Evolutionary conservation across 2,329 filamentous ascomycete genomes (phyloP).

Genomic region (Aspergillus cejpii): DNA sequence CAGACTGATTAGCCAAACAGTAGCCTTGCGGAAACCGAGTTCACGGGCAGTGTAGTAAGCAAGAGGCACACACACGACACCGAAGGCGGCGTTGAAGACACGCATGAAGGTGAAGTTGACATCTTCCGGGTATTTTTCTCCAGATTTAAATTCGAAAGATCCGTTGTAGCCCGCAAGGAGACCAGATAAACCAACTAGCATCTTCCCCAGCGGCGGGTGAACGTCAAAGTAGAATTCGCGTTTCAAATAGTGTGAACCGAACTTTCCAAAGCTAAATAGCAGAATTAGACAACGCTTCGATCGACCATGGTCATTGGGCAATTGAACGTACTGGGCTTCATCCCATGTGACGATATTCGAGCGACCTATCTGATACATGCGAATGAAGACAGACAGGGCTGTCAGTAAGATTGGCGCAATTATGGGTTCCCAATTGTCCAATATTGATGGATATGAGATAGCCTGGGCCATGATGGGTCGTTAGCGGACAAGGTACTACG

Average conservation of each 20-base stretch:
- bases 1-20: conserved; percentile 89
- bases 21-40: conserved; percentile 74
- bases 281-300: conserved; percentile 5
- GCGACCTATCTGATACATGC: conserved; percentile 61
- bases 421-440: conserved; percentile 56
- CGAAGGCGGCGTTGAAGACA: conserved; percentile 92
- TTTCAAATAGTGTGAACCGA: conserved; percentile 97
- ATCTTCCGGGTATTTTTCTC: conserved; percentile 87
- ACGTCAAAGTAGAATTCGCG: conserved; percentile 99
- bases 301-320: neutral
- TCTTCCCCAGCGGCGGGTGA: conserved; percentile 93
- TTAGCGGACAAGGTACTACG: neutral
- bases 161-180: conserved; percentile 97
- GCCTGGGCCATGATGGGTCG: conserved; percentile 19
- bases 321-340: conserved; percentile 57
- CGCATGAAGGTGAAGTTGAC: conserved; percentile 98
- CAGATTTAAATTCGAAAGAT: conserved; percentile 98
- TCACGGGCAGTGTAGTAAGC: conserved; percentile 94
- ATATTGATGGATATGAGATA: conserved; percentile 32
- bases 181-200: conserved; percentile 92
- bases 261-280: conserved; percentile 57
- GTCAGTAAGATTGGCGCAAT: conserved; percentile 60
- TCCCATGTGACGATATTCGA: conserved; percentile 71
- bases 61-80: conserved; percentile 82
- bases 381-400: conserved; percentile 57